Evolutionary conservation across 129 eudicot genomes (phyloP).

Genomic region (Pseudognaphalium luteoalbum): DNA sequence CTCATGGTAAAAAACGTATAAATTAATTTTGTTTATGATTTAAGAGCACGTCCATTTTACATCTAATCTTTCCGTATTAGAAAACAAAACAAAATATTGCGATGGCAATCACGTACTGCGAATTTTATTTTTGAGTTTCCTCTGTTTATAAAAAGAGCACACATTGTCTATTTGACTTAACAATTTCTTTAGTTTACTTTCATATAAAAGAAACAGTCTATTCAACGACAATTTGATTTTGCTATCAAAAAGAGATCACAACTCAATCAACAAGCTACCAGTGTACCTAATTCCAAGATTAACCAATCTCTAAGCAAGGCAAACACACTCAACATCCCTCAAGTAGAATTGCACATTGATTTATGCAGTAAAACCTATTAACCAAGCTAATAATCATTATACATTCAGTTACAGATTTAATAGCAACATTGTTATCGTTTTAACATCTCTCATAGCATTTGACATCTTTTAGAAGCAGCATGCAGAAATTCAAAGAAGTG

Average conservation of each 20-base stretch:
- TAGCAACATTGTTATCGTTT: constrained; percentile 2
- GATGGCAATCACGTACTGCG: not conserved
- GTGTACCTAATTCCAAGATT: not conserved
- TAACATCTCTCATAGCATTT: not conserved
- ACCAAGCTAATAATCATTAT: not conserved
- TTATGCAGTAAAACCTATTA: not conserved
- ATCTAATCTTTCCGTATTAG: not conserved
- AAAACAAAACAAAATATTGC: not conserved
- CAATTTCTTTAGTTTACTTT: not conserved
- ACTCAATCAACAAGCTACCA: not conserved
- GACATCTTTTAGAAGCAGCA: not conserved
- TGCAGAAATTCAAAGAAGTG: not conserved
- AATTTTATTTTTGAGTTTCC: not conserved
- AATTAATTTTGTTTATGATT: not conserved
- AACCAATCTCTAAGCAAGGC: not conserved
- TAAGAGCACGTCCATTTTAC: not conserved
- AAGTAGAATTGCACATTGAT: not conserved
- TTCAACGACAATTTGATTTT: not conserved
- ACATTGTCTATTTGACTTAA: not conserved
- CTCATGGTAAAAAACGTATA: not conserved
- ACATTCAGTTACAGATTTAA: not conserved
- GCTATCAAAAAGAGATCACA: not conserved
- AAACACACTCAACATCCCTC: not conserved
- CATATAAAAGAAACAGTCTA: not conserved
- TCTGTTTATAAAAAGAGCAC: not conserved